A percentile compares a stretch with the other conserved stretches of the same genome.
Evolutionary conservation across 1,284 basidiomycete species (phyloP).

Genomic region (Coriolopsis trogii): DNA sequence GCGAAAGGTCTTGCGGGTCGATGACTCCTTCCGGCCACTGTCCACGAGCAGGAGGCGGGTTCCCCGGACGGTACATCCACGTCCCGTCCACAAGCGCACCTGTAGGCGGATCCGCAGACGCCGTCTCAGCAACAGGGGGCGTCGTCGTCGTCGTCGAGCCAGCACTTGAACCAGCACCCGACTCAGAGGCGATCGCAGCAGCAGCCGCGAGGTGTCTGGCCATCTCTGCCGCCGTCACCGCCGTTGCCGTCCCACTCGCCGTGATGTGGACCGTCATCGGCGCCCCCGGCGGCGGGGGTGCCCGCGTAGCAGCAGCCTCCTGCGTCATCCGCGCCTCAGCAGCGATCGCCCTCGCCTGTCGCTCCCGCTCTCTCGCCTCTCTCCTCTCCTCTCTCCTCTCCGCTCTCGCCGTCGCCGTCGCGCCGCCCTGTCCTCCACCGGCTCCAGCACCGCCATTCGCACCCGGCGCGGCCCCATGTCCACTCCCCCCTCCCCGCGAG

Average conservation of each 20-base stretch:
- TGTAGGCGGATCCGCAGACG: constrained; percentile 6
- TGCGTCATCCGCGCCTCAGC: constrained; percentile 14
- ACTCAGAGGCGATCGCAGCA: neutral
- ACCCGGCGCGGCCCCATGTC: no score
- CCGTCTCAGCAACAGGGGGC: constrained; percentile 1
- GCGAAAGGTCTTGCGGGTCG: neutral
- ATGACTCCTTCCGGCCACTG: constrained; percentile 2
- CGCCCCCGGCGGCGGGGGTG: neutral
- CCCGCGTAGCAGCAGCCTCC: constrained; percentile 3
- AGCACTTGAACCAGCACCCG: neutral
- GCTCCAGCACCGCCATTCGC: neutral
- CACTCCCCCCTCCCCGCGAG: no score
- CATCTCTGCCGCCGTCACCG: neutral
- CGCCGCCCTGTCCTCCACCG: neutral
- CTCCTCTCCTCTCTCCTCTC: no score
- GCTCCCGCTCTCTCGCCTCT: constrained; percentile 30
- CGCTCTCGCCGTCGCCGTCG: constrained; percentile 21
- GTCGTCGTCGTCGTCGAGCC: neutral
- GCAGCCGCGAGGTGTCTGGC: neutral
- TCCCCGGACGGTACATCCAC: constrained; percentile 10
- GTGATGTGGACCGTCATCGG: neutral
- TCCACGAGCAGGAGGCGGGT: neutral
- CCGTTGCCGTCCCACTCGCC: neutral
- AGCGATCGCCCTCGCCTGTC: constrained; percentile 20
- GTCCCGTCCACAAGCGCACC: constrained; percentile 9